Percentiles rank a stretch among this genome's conserved stretches.
Conservation (phyloP, 495 filamentous ascomycete species). For the Aspergillus hancockii region DNA sequence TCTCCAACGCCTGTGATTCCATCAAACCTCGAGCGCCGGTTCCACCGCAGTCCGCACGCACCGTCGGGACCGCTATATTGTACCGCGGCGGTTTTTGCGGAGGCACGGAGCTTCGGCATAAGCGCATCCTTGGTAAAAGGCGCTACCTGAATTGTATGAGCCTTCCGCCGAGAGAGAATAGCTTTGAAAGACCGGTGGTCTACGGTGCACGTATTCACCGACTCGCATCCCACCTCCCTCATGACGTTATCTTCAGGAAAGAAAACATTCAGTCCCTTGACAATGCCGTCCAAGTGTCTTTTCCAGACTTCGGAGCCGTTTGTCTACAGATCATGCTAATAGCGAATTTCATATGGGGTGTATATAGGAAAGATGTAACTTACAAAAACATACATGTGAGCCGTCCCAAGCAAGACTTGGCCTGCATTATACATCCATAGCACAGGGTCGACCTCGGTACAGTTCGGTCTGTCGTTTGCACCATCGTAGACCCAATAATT, state of each 20-base stretch:
- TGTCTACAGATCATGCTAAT: constrained; percentile 42
- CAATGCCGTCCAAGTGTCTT: constrained; percentile 52
- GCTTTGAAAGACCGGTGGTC: constrained; percentile 82
- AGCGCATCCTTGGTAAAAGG: constrained; percentile 61
- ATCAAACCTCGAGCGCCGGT: constrained; percentile 42
- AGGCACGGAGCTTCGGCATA: constrained; percentile 59
- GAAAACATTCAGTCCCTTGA: constrained; percentile 55
- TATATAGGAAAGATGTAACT: constrained; percentile 20
- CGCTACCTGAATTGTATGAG: constrained; percentile 60
- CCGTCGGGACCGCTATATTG: constrained; percentile 62
- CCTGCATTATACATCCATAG: constrained; percentile 71
- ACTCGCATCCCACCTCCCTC: constrained; percentile 60
- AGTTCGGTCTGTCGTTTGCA: constrained; percentile 46
- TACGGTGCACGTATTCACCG: constrained; percentile 54
- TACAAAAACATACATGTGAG: constrained; percentile 73
- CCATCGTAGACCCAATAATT: constrained; percentile 65
- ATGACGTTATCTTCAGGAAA: constrained; percentile 48
- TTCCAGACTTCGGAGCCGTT: constrained; percentile 57
- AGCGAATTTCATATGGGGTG: neutral
- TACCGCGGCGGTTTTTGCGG: constrained; percentile 63
- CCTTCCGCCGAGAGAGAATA: constrained; percentile 75
- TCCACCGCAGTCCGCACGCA: constrained; percentile 68
- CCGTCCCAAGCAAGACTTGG: constrained; percentile 63
- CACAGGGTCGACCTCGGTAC: constrained; percentile 50
- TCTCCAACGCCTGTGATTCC: constrained; percentile 58